phyloP scores from a whole-genome alignment of 116 monocot genomes.

The Cymodocea nodosa region DNA sequence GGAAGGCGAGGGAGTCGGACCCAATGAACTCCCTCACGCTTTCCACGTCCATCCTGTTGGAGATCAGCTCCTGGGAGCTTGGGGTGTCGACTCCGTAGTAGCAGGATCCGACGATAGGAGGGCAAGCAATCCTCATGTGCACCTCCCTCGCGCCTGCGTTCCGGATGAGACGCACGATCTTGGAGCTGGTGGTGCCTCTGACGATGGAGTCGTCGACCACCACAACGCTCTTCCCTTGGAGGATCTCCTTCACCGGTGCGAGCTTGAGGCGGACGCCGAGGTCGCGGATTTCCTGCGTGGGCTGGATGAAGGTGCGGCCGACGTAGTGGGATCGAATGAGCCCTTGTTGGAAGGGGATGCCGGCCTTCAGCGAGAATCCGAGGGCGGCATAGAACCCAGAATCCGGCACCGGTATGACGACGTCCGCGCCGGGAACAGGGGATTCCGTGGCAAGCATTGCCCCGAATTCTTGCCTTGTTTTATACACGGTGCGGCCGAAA shows the following conservation, averaged over 20 bases:
- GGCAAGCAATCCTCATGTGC: slow-evolving; percentile 82
- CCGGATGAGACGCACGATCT: slow-evolving; percentile 59
- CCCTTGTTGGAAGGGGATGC: slow-evolving; percentile 74
- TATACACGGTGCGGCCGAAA: slow-evolving; percentile 54
- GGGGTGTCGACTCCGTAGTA: slow-evolving; percentile 84
- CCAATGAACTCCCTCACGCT: slow-evolving; percentile 61
- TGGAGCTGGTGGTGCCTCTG: slow-evolving; percentile 80
- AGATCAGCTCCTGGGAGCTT: slow-evolving; percentile 59
- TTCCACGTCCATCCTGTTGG: slow-evolving; percentile 65
- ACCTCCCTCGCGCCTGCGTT: slow-evolving; percentile 72
- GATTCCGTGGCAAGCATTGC: slow-evolving; percentile 57
- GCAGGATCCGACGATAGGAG: slow-evolving; percentile 73
- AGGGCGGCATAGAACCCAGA: slow-evolving; percentile 88
- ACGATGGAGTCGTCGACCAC: slow-evolving; percentile 93
- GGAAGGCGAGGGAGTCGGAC: slow-evolving; percentile 66
- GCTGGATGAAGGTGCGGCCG: slow-evolving; percentile 89
- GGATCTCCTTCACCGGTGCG: slow-evolving; percentile 52
- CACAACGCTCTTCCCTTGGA: slow-evolving; percentile 68
- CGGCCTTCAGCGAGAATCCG: slow-evolving; percentile 47
- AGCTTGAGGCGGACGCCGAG: slow-evolving; percentile 81
- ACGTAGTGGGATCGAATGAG: slow-evolving; percentile 81
- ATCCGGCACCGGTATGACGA: slow-evolving; percentile 90
- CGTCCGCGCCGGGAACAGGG: slow-evolving; percentile 55
- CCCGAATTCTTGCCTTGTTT: slow-evolving; percentile 46
- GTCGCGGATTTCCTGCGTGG: slow-evolving; percentile 66